Evolutionary conservation across 805 yeast genomes (phyloP).

Genomic region (Wickerhamomyces hampshirensis): DNA sequence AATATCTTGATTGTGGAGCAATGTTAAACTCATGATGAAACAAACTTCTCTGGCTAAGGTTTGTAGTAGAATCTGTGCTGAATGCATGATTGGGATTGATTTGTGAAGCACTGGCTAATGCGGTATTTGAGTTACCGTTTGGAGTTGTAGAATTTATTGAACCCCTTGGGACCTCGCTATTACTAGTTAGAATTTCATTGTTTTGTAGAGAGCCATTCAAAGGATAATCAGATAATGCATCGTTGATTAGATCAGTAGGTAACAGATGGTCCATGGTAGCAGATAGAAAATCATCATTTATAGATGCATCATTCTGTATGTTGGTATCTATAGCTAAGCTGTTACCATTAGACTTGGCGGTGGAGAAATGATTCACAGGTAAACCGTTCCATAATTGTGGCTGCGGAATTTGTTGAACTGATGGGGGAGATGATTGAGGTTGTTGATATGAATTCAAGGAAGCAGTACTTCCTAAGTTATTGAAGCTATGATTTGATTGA

Average conservation of each 20-base stretch:
- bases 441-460: slow-evolving; percentile 3
- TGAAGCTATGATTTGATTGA: slow-evolving; percentile 1
- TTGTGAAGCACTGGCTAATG: slow-evolving; percentile 1
- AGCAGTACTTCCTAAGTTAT: slow-evolving; percentile 5
- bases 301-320: slow-evolving; percentile 1
- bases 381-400: background rate
- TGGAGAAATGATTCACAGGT: background rate
- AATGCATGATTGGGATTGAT: slow-evolving; percentile 4
- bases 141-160: too few species aligned
- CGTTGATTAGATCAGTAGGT: slow-evolving; percentile 31
- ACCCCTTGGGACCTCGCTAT: slow-evolving; percentile 4
- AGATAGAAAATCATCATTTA: slow-evolving; percentile 26
- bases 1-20: slow-evolving; percentile 10
- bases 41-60: slow-evolving; percentile 15
- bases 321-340: slow-evolving; percentile 11
- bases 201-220: slow-evolving; percentile 3
- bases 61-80: slow-evolving; percentile 11
- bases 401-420: background rate
- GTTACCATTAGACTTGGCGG: slow-evolving; percentile 1
- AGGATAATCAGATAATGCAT: slow-evolving; percentile 17
- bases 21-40: slow-evolving; percentile 17
- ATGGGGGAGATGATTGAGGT: slow-evolving; percentile 1
- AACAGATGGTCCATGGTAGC: slow-evolving; percentile 31
- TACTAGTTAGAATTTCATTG: slow-evolving; percentile 1
- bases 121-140: background rate